Conservation (phyloP, 768 basidiomycete species). For the Neoboletus magnificus region DNA sequence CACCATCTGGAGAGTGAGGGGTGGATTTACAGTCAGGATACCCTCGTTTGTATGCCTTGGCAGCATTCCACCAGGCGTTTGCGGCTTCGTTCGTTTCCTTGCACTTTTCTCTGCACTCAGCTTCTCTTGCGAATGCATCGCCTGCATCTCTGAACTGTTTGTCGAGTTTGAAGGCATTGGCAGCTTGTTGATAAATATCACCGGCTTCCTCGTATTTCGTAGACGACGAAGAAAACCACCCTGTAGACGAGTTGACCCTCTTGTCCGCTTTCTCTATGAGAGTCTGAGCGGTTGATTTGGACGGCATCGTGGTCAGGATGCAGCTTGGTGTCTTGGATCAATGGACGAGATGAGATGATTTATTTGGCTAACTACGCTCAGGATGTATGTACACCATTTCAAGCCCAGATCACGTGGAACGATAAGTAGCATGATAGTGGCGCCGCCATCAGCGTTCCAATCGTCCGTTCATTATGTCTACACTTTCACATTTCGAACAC, state of each 20-base stretch:
- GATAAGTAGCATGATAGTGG: background rate
- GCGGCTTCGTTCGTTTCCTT: slow-evolving; percentile 93
- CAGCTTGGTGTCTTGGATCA: background rate
- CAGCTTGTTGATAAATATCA: slow-evolving; percentile 92
- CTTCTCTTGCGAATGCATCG: slow-evolving; percentile 88
- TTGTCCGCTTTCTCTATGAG: slow-evolving; percentile 89
- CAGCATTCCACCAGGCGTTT: slow-evolving; percentile 98
- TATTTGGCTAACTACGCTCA: too few relatives aligned
- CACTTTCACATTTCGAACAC: slow-evolving; percentile 35
- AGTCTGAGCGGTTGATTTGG: slow-evolving; percentile 74
- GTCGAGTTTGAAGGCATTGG: slow-evolving; percentile 90
- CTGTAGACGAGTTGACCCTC: slow-evolving; percentile 76
- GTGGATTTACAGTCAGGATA: slow-evolving; percentile 71
- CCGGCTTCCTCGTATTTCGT: slow-evolving; percentile 94
- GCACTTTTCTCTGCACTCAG: slow-evolving; percentile 87
- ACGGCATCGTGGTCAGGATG: slow-evolving; percentile 45
- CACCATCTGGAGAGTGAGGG: background rate
- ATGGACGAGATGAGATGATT: too few relatives aligned
- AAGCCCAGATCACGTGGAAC: slow-evolving; percentile 16
- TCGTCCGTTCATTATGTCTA: slow-evolving; percentile 28
- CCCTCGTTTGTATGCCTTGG: slow-evolving; percentile 92
- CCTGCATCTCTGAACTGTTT: slow-evolving; percentile 91
- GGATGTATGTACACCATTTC: too few relatives aligned
- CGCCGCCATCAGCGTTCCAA: background rate
- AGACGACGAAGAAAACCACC: slow-evolving; percentile 85